Conservation (phyloP, 306 rosid genomes). For the Dryas alaskensis region DNA sequence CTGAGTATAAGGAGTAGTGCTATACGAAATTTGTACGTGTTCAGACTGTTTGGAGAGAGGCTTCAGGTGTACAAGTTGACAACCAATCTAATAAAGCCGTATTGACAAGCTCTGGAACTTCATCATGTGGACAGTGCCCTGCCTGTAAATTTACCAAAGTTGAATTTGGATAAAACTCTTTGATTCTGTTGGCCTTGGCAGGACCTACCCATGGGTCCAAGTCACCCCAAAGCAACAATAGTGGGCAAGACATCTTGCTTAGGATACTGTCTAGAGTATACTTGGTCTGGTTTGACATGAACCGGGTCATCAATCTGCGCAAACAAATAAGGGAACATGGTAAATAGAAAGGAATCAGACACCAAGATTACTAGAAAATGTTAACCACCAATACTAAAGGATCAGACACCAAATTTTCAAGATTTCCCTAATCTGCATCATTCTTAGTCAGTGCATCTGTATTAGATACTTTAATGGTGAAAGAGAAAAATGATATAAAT, state of each 20-base stretch:
- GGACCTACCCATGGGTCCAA: slow-evolving; percentile 99
- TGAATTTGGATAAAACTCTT: slow-evolving; percentile 74
- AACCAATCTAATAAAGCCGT: slow-evolving; percentile 77
- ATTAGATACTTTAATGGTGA: neutral
- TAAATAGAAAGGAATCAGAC: neutral
- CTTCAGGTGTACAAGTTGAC: slow-evolving; percentile 42
- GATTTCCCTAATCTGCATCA: neutral
- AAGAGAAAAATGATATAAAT: neutral
- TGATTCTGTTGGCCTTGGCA: slow-evolving; percentile 68
- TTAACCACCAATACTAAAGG: too few species aligned
- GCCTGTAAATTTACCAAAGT: slow-evolving; percentile 75
- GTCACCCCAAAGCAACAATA: slow-evolving; percentile 91
- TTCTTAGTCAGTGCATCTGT: neutral
- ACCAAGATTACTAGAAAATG: neutral
- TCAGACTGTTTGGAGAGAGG: slow-evolving; percentile 48
- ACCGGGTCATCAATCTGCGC: slow-evolving; percentile 80
- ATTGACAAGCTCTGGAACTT: slow-evolving; percentile 78
- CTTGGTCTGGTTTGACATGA: slow-evolving; percentile 75
- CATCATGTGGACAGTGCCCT: slow-evolving; percentile 93
- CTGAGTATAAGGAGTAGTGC: neutral
- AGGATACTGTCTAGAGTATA: slow-evolving; percentile 68
- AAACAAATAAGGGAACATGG: slow-evolving; percentile 1
- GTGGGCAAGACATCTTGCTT: slow-evolving; percentile 71
- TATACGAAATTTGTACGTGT: slow-evolving; percentile 7
- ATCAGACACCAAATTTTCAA: neutral